Base-by-base conservation (phyloP, 2,329 filamentous ascomycete species). In the Helotiales sp. region DNA sequence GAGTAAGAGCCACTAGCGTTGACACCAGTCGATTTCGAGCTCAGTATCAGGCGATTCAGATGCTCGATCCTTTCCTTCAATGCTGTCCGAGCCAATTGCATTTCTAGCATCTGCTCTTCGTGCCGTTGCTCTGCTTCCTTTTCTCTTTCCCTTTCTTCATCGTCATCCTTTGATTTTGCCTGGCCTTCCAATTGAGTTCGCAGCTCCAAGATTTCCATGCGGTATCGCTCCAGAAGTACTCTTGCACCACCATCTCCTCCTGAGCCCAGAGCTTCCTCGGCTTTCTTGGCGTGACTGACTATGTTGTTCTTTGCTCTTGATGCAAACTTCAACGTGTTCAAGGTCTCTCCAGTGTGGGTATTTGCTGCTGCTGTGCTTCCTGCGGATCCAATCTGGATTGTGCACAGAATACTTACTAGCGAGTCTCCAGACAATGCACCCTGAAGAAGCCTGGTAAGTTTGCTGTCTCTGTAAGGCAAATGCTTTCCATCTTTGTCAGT, bases 51-150 rank as follows among this genome's bases (percentile, higher is more conserved):
- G 48, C 93, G 87, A 74, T 98, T 99, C 47, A 99, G 80, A 73
- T 99, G 95, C 71, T 97, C 93, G 67, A 99, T 99, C 29, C 95
- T 88, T 77, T 99, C 95, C 73, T 98, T 99, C 54, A 99, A 77
- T 0, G 95, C 95, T 0, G 95, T 99, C 40, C 95, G 86, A 30
- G 95, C 95, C 47, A 99, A 82, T 72, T 99, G 95, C 90, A 99
- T 98, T 74, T 99, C 95, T 54, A 99, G 81, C 83, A 99, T 93
- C 73, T 99, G 95, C 76, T 98, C 95, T 71, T 97, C 93, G 66
- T 97, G 95, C 36, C 92, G 86, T 65, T 91, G 84, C 65, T 92
- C 87, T 7, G 90, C 89, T 74, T 97, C 91, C 66, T 88, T 85
- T 71, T 95, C 87, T 17, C 87, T 81, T 38, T 80, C 86, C 65